phyloP scores from a whole-genome alignment of 1,284 basidiomycete species.

The Sanguinoderma infundibulare region DNA sequence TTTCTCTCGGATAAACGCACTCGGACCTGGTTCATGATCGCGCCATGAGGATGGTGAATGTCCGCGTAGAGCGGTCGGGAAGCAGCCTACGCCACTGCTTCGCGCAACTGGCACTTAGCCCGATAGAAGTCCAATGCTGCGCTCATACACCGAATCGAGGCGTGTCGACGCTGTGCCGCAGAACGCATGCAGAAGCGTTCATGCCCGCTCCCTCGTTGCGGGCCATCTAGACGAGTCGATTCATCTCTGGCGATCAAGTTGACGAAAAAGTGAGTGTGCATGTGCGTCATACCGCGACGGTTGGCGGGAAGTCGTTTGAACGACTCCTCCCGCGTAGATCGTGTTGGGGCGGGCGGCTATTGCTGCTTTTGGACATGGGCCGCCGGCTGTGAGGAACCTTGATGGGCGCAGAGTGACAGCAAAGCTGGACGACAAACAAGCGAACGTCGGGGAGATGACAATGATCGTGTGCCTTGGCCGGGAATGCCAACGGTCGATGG shows the following conservation, averaged over 20 bases:
- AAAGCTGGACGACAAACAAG: neutral
- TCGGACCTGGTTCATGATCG: slow-evolving; percentile 2
- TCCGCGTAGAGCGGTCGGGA: neutral
- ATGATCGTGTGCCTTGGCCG: neutral
- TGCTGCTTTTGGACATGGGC: neutral
- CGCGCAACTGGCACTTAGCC: neutral
- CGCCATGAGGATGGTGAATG: slow-evolving; percentile 1
- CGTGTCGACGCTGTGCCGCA: neutral
- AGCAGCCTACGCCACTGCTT: neutral
- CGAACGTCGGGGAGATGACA: neutral
- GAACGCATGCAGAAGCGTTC: neutral
- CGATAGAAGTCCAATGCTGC: neutral
- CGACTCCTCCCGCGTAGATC: neutral
- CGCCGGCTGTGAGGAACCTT: neutral
- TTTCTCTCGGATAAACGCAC: neutral
- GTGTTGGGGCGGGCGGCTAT: neutral
- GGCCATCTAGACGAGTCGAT: neutral
- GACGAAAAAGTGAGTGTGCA: neutral
- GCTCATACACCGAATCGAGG: neutral
- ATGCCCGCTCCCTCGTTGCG: slow-evolving; percentile 1
- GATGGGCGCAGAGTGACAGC: neutral
- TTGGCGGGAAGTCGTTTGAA: neutral
- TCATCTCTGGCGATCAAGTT: neutral
- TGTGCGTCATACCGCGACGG: neutral
- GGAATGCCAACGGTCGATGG: neutral